Percentiles rank a stretch among this genome's conserved stretches.
These are phyloP conservation scores for Lactifluus rugatus DNA, from an alignment of 768 basidiomycete genomes.

Conservation along the genomic window DNA sequence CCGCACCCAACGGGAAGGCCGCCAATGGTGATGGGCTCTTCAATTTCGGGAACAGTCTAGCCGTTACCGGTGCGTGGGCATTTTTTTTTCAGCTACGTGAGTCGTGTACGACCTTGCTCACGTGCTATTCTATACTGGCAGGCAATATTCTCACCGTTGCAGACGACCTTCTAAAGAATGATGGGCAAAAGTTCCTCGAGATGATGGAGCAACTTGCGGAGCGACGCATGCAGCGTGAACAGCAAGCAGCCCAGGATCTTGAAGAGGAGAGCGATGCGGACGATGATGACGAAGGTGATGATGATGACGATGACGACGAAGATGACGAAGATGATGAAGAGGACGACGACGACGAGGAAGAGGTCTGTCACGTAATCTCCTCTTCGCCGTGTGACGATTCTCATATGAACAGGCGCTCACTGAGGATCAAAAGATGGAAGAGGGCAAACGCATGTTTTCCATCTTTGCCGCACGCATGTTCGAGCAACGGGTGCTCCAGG, in stretches of 20 bases:
- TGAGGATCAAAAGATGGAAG: constrained; percentile 98
- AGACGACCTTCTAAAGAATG: constrained; percentile 96
- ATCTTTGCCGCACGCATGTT: constrained; percentile 99
- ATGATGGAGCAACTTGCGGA: constrained; percentile 99
- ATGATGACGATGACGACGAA: constrained; percentile 41
- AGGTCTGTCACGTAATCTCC: constrained; percentile 1
- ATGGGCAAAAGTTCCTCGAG: constrained; percentile 97
- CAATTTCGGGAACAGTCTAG: constrained; percentile 72
- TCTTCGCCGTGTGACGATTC: constrained; percentile 12
- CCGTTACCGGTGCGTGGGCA: constrained; percentile 59
- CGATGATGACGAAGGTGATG: constrained; percentile 40
- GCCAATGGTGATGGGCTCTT: constrained; percentile 58
- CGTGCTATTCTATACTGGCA: constrained; percentile 31
- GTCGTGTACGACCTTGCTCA: constrained; percentile 3
- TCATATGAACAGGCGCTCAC: constrained; percentile 54
- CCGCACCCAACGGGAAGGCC: constrained; percentile 36
- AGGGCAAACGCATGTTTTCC: constrained; percentile 98
- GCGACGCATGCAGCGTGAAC: constrained; percentile 85
- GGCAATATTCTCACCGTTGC: constrained; percentile 97
- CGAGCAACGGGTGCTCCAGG: constrained; percentile 93
- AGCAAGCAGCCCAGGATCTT: constrained; percentile 42
- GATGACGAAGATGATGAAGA: constrained; percentile 45
- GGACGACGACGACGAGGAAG: constrained; percentile 42
- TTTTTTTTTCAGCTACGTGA: constrained; percentile 1
- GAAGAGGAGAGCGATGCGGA: constrained; percentile 41